A percentile compares a stretch with the other conserved stretches of the same genome.
Evolutionary conservation across 2,329 filamentous ascomycete species (phyloP).

Genomic region (Hymenoscyphus scutula): DNA sequence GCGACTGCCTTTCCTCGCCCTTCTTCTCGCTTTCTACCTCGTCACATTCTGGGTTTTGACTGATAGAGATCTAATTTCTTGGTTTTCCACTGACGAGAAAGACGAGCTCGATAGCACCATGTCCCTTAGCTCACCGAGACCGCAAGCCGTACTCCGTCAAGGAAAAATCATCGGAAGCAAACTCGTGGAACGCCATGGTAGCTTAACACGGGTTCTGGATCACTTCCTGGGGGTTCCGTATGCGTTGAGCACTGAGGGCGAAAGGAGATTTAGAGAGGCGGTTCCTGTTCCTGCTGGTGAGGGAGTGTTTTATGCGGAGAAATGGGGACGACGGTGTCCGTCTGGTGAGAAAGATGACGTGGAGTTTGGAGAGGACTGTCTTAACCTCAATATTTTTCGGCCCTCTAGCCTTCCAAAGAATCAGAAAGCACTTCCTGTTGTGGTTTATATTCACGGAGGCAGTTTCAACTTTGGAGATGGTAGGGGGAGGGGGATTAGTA

Average conservation of each 20-base stretch:
- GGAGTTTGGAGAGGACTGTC: slow-evolving; percentile 47
- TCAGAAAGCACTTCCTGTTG: slow-evolving; percentile 45
- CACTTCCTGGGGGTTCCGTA: slow-evolving; percentile 50
- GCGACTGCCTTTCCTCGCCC: neutral
- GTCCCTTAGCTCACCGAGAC: too few species aligned
- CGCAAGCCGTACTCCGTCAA: slow-evolving; percentile 27
- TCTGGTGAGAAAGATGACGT: slow-evolving; percentile 17
- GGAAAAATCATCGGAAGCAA: slow-evolving; percentile 31
- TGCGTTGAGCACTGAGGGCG: slow-evolving; percentile 45
- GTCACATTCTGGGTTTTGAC: too few species aligned
- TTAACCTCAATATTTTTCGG: slow-evolving; percentile 51
- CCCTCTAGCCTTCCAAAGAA: slow-evolving; percentile 30
- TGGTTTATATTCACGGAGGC: slow-evolving; percentile 64
- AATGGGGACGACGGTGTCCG: slow-evolving; percentile 36
- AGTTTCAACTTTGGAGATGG: slow-evolving; percentile 57
- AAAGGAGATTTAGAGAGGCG: slow-evolving; percentile 44
- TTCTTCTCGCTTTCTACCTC: slow-evolving; percentile 6
- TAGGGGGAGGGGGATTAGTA: slow-evolving; percentile 43
- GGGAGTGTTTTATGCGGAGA: slow-evolving; percentile 38
- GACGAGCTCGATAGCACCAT: neutral
- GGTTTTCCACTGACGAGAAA: neutral
- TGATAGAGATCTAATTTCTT: too few species aligned
- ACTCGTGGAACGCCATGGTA: slow-evolving; percentile 5
- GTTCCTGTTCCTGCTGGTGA: slow-evolving; percentile 22
- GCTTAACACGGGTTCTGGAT: slow-evolving; percentile 33